These are phyloP conservation scores for Mallotus japonicus DNA, from an alignment of 441 rosid genomes.

Conservation along the genomic window DNA sequence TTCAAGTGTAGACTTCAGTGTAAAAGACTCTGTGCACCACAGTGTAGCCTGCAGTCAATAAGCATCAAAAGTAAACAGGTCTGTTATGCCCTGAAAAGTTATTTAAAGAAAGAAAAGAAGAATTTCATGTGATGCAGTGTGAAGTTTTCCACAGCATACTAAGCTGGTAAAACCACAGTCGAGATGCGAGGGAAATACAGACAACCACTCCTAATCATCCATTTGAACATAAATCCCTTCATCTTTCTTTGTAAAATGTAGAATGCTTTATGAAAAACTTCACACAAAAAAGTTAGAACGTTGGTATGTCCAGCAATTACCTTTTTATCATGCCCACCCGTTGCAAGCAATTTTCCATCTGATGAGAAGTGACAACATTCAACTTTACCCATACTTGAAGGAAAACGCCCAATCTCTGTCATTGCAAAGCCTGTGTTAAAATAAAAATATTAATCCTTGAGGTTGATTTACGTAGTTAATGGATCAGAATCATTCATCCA, in stretches of 20 bases:
- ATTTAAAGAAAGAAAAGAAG: background rate
- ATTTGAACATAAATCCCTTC: background rate
- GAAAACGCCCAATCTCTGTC: conserved; percentile 43
- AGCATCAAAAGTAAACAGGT: conserved; percentile 16
- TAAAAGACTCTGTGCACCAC: conserved; percentile 61
- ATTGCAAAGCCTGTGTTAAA: conserved; percentile 46
- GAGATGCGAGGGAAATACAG: background rate
- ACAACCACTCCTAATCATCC: background rate
- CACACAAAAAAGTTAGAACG: background rate
- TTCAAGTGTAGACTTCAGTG: conserved; percentile 47
- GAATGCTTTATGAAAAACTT: background rate
- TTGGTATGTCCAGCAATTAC: conserved; percentile 24
- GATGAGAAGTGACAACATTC: conserved; percentile 74
- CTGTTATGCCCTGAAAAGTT: background rate
- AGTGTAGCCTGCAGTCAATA: conserved; percentile 46
- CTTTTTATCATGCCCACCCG: conserved; percentile 70
- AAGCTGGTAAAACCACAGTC: background rate
- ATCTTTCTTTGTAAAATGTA: background rate
- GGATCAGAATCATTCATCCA: background rate
- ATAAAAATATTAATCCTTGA: conserved; percentile 17
- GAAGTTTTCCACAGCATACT: background rate
- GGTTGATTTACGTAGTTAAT: conserved; percentile 4
- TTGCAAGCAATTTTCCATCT: conserved; percentile 69
- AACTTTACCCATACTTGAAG: conserved; percentile 44
- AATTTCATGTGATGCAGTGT: conserved; percentile 5